A percentile compares a stretch with the other conserved stretches of the same genome.
phyloP scores from a whole-genome alignment of 1,284 basidiomycete species.

The Marasmius fiardii region DNA sequence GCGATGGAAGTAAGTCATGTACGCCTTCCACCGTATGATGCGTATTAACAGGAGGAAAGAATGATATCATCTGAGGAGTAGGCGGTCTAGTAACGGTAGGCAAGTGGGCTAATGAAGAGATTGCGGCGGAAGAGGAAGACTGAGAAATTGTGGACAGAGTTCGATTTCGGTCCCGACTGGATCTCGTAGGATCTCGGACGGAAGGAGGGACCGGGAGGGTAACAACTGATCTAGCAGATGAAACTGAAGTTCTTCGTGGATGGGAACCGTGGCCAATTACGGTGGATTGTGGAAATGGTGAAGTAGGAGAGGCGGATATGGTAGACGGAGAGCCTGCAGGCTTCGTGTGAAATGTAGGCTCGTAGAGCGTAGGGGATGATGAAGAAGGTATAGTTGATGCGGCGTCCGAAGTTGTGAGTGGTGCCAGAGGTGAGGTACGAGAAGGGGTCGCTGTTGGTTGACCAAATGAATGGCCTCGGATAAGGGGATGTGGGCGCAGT shows the following conservation, averaged over 20 bases:
- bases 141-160: constrained; percentile 65
- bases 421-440: constrained; percentile 57
- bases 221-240: constrained; percentile 58
- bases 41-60: constrained; percentile 16
- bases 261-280: constrained; percentile 4
- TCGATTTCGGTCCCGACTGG: constrained; percentile 51
- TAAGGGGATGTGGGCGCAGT: constrained; percentile 69
- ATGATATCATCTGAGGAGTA: constrained; percentile 44
- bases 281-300: constrained; percentile 11
- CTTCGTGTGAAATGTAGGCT: constrained; percentile 26
- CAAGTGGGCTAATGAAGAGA: constrained; percentile 60
- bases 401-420: constrained; percentile 41
- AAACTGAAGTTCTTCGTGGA: constrained; percentile 58
- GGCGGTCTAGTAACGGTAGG: constrained; percentile 51
- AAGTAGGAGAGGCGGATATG: constrained; percentile 12
- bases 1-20: constrained; percentile 66
- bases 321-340: constrained; percentile 18
- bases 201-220: constrained; percentile 50
- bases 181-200: constrained; percentile 28
- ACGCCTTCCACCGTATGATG: constrained; percentile 30
- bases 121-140: constrained; percentile 56
- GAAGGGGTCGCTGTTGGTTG: constrained; percentile 30
- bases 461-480: constrained; percentile 66
- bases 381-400: constrained; percentile 20
- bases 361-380: constrained; percentile 36